Conservation (phyloP, 2,329 filamentous ascomycete species). For the Akanthomyces muscarius region DNA sequence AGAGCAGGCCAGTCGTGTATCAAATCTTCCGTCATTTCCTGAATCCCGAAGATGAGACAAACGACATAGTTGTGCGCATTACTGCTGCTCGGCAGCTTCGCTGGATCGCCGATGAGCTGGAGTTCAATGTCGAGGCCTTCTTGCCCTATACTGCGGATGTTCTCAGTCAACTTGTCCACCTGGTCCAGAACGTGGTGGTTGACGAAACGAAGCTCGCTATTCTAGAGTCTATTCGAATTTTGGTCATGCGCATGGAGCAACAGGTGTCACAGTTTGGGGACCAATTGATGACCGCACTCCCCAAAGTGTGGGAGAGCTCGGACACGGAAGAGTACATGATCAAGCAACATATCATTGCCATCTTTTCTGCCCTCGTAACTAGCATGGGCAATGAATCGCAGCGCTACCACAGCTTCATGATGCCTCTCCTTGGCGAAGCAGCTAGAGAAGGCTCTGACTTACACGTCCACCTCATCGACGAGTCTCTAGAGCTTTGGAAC, state of each 20-base stretch:
- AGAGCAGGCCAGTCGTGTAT: slow-evolving; percentile 71
- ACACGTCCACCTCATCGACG: slow-evolving; percentile 81
- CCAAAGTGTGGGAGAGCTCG: slow-evolving; percentile 78
- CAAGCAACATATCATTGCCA: slow-evolving; percentile 87
- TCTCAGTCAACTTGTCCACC: slow-evolving; percentile 65
- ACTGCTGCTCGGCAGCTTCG: slow-evolving; percentile 85
- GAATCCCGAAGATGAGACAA: slow-evolving; percentile 69
- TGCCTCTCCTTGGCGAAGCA: slow-evolving; percentile 78
- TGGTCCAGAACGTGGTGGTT: slow-evolving; percentile 76
- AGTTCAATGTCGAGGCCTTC: slow-evolving; percentile 71
- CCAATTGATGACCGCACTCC: slow-evolving; percentile 74
- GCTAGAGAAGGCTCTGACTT: slow-evolving; percentile 71
- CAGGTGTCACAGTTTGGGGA: slow-evolving; percentile 67
- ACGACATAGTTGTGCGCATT: slow-evolving; percentile 88
- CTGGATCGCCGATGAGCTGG: slow-evolving; percentile 76
- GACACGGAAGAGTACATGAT: slow-evolving; percentile 80
- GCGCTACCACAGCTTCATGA: slow-evolving; percentile 72
- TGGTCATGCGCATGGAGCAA: slow-evolving; percentile 78
- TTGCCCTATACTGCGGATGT: slow-evolving; percentile 71
- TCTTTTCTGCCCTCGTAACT: slow-evolving; percentile 79
- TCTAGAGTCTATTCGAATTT: slow-evolving; percentile 76
- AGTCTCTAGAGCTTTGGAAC: slow-evolving; percentile 85
- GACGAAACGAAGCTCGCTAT: slow-evolving; percentile 89
- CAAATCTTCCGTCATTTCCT: slow-evolving; percentile 86
- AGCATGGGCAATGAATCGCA: slow-evolving; percentile 76